Evolutionary conservation across 2,329 filamentous ascomycete species (phyloP).

Genomic region (Fusarium dimerum): DNA sequence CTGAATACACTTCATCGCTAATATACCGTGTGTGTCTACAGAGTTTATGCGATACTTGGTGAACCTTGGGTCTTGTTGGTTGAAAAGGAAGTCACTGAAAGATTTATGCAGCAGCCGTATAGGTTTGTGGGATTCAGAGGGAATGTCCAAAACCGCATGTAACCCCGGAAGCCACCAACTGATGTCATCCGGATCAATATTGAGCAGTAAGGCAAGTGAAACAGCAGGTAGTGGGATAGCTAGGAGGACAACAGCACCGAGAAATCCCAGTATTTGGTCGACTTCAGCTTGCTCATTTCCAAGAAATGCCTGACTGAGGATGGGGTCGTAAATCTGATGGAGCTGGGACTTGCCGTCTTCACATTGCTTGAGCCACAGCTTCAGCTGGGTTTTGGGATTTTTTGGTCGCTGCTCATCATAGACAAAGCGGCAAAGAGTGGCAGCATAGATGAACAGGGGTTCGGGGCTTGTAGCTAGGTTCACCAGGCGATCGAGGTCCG

Average conservation of each 20-base stretch:
- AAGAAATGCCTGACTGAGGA: neutral
- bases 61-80: too few species aligned
- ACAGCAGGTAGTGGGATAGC: neutral
- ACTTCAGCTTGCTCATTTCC: neutral
- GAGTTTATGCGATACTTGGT: neutral
- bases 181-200: neutral
- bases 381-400: neutral
- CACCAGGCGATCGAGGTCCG: neutral
- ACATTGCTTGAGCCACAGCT: neutral
- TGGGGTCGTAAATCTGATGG: neutral
- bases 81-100: constrained; percentile 4
- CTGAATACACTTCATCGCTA: neutral
- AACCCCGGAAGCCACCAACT: neutral
- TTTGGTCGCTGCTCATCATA: neutral
- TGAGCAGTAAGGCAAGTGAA: neutral
- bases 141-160: neutral
- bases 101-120: constrained; percentile 5
- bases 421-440: constrained; percentile 7
- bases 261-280: neutral
- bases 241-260: constrained; percentile 2
- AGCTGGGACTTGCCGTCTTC: neutral
- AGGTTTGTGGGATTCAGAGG: neutral
- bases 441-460: constrained; percentile 2
- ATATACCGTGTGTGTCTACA: neutral
- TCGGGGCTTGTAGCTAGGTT: neutral